These are phyloP conservation scores for Chalciporus pseudorubinellus DNA, from an alignment of 768 basidiomycete genomes.

Conservation along the genomic window DNA sequence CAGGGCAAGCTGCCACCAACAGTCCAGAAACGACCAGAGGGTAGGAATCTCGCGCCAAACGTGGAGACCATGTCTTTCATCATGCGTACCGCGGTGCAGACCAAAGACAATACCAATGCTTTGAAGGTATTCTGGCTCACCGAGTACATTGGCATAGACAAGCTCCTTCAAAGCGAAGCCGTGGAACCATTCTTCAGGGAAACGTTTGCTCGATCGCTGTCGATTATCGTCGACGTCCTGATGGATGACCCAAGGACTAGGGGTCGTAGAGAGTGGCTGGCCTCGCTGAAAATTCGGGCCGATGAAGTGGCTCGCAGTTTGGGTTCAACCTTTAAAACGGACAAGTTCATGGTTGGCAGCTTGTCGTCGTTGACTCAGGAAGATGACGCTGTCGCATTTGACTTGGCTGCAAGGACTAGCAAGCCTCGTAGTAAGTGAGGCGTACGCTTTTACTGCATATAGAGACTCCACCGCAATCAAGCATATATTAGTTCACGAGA, in stretches of 20 bases:
- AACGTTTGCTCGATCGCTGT: constrained; percentile 48
- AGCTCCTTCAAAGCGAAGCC: constrained; percentile 29
- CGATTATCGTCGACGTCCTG: constrained; percentile 40
- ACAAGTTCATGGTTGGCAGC: constrained; percentile 28
- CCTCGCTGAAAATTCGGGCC: constrained; percentile 19
- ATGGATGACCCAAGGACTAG: constrained; percentile 17
- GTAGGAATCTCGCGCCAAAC: constrained; percentile 46
- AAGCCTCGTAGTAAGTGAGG: constrained; percentile 25
- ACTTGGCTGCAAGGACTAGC: constrained; percentile 28
- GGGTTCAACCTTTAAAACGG: constrained; percentile 14
- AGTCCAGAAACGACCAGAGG: constrained; percentile 41
- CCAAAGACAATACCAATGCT: constrained; percentile 47
- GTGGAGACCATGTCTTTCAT: constrained; percentile 56
- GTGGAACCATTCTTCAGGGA: constrained; percentile 38
- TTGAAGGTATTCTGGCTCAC: constrained; percentile 63
- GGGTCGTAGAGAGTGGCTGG: constrained; percentile 18
- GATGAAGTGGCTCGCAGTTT: constrained; percentile 12
- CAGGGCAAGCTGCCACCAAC: constrained; percentile 41
- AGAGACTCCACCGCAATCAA: not conserved
- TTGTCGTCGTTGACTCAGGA: constrained; percentile 19
- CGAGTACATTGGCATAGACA: constrained; percentile 42
- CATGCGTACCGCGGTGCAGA: constrained; percentile 55
- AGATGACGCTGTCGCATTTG: constrained; percentile 30
- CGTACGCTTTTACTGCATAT: constrained; percentile 5
- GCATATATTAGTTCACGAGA: not conserved